Evolutionary conservation across 1,284 basidiomycete species (phyloP), one percentile per base, ranked within the genome.

Genomic region (Ceraceosorus guamensis): DNA sequence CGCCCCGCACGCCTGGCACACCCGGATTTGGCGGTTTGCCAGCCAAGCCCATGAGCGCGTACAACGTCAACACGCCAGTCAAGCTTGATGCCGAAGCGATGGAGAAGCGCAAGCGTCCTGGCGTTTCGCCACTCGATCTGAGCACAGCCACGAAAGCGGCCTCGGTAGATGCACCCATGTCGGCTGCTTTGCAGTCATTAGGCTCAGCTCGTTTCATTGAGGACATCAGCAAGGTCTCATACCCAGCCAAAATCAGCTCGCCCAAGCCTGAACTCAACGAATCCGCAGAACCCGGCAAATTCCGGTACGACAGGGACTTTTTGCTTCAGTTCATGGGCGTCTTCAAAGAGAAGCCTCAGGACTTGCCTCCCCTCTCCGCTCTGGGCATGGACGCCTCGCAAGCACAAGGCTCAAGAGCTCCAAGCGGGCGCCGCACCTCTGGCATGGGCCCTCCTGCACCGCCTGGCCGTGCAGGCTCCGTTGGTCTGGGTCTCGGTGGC

Each of bases 281-380:
- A 58, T 84, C 87, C 59, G 87, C 87, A 14, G 73, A 78, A 59
- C 86, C 87, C 70, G 91, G 92, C 70, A 93, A 91, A 78, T 96
- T 91, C 82, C 86, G 92, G 69, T 98, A 98, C 78, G 91, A 97
- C 78, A 90, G 93, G 50, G 90, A 93, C 46, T 98, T 98, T 84
- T 82, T 98, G 34, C 79, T 99, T 63, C 95, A 99, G 76, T 99
- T 98, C 80, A 95, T 96, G 90, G 80, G 81, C 43, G 80, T 95
- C 56, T 98, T 91, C 82, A 89, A 86, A 77, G 92, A 96, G 78
- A 93, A 91, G 79, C 93, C 95, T 0, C 88, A 87, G 56, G 83
- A 84, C 55, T 84, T 97, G 31, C 91, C 92, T 37, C 84, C 89
- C 61, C 83, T 97, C 49, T 90, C 93, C 67, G 86, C 87, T 33